A percentile compares a stretch with the other conserved stretches of the same genome.
Evolutionary conservation across 2,329 filamentous ascomycete genomes (phyloP).

Genomic region (Xylaria hypoxylon): DNA sequence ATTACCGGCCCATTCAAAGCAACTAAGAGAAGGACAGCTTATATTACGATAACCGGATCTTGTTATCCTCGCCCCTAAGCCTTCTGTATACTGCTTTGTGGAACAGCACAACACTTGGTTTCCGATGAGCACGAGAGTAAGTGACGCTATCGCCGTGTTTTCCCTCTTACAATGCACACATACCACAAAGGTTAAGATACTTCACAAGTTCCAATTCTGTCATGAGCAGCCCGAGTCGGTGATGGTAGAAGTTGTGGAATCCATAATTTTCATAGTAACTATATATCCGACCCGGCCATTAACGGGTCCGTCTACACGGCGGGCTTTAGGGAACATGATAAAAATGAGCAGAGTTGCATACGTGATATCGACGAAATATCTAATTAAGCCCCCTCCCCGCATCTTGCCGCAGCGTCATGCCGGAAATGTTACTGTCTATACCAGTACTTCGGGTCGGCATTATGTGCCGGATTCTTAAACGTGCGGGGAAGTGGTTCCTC

Average conservation of each 20-base stretch:
- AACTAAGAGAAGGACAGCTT: background rate
- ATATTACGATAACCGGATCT: background rate
- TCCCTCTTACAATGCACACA: background rate
- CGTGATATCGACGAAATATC: background rate
- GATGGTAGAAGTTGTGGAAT: background rate
- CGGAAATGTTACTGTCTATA: background rate
- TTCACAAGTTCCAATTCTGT: background rate
- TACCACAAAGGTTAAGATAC: background rate
- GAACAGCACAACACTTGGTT: background rate
- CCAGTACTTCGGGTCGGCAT: constrained; percentile 9
- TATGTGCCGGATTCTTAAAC: constrained; percentile 28
- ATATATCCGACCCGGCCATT: background rate
- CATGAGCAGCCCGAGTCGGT: background rate
- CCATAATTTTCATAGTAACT: background rate
- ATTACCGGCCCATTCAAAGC: background rate
- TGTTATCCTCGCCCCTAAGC: no score
- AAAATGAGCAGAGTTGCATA: background rate
- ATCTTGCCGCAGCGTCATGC: constrained; percentile 6
- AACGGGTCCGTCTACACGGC: background rate
- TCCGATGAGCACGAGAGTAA: background rate
- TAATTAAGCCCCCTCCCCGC: constrained; percentile 2
- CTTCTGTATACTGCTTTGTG: background rate
- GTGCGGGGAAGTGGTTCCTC: constrained; percentile 33
- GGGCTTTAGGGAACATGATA: background rate
- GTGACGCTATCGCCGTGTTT: background rate